A percentile compares a stretch with the other conserved stretches of the same genome.
phyloP scores from a whole-genome alignment of 805 yeast genomes.

The Cyberlindnera veronae region DNA sequence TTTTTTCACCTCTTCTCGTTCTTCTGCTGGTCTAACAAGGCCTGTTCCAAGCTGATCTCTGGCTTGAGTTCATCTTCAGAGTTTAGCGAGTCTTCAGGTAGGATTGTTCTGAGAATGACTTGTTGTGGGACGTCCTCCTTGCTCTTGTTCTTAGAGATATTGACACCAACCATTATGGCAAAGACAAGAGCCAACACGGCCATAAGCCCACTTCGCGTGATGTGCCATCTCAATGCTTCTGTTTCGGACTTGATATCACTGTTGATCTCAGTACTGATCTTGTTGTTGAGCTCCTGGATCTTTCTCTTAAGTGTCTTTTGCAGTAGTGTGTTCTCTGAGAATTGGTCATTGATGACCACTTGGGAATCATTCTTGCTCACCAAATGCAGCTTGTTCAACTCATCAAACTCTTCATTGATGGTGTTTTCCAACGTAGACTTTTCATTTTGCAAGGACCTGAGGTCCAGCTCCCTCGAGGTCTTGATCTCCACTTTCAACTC shows the following conservation, averaged over 20 bases:
- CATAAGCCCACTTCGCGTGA: constrained; percentile 82
- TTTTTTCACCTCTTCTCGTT: constrained; percentile 3
- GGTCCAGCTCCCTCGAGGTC: constrained; percentile 63
- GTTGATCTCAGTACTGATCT: constrained; percentile 76
- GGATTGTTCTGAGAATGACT: constrained; percentile 31
- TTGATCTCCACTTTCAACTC: constrained; percentile 79
- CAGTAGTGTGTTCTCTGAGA: constrained; percentile 74
- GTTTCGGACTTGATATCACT: constrained; percentile 83
- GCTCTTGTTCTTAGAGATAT: constrained; percentile 33
- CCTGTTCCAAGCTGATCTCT: constrained; percentile 3
- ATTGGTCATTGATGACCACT: constrained; percentile 82
- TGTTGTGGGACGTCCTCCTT: constrained; percentile 33
- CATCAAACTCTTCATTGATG: constrained; percentile 71
- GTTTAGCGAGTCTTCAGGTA: constrained; percentile 27
- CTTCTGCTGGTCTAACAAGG: constrained; percentile 4
- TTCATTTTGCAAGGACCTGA: constrained; percentile 62
- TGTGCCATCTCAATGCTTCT: constrained; percentile 89
- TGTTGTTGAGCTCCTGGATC: constrained; percentile 79
- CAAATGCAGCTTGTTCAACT: constrained; percentile 58
- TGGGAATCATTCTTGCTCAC: constrained; percentile 70
- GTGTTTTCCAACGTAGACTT: constrained; percentile 70
- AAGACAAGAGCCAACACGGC: constrained; percentile 68
- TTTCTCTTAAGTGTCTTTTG: constrained; percentile 64
- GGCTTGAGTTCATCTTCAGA: constrained; percentile 19
- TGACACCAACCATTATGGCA: constrained; percentile 53